Evolutionary conservation across 805 yeast genomes (phyloP).

Genomic region (Wilhelminamyces savonicus): DNA sequence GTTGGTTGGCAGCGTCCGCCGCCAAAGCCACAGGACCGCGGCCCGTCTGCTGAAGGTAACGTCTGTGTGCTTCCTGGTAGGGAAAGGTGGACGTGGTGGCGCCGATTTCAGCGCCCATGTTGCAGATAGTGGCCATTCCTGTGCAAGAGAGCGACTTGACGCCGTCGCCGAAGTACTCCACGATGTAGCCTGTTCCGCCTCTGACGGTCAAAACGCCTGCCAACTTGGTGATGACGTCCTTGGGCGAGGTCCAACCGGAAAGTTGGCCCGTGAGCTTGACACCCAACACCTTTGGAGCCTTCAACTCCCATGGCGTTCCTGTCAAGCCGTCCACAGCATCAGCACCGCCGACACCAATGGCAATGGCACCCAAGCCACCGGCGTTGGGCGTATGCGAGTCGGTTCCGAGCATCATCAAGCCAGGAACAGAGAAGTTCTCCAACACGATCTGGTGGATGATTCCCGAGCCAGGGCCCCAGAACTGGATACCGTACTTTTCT

Average conservation of each 20-base stretch:
- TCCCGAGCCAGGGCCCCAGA: conserved; percentile 99
- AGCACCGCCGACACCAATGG: conserved; percentile 99
- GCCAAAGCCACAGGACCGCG: conserved; percentile 78
- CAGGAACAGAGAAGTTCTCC: conserved; percentile 96
- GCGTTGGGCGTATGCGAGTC: conserved; percentile 99
- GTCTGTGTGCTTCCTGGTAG: conserved; percentile 71
- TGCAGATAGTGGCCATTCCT: conserved; percentile 99
- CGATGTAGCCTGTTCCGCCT: conserved; percentile 96
- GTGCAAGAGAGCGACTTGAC: conserved; percentile 85
- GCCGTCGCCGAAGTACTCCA: conserved; percentile 96
- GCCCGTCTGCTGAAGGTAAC: conserved; percentile 78
- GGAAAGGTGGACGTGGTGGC: conserved; percentile 99
- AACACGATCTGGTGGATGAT: conserved; percentile 96
- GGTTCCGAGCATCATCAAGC: conserved; percentile 94
- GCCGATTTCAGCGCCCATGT: conserved; percentile 99
- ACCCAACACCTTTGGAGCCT: conserved; percentile 94
- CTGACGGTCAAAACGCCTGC: conserved; percentile 93
- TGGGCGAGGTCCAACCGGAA: conserved; percentile 95
- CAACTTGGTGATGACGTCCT: conserved; percentile 87
- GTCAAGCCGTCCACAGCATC: conserved; percentile 98
- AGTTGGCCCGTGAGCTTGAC: conserved; percentile 86
- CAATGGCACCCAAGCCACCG: conserved; percentile 97
- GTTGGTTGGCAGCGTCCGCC: conserved; percentile 57
- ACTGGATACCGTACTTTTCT: conserved; percentile 91
- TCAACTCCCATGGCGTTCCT: conserved; percentile 97